A percentile compares a stretch with the other conserved stretches of the same genome.
phyloP scores from a whole-genome alignment of 177 flowering plant genomes.

The Vitis hybrid region DNA sequence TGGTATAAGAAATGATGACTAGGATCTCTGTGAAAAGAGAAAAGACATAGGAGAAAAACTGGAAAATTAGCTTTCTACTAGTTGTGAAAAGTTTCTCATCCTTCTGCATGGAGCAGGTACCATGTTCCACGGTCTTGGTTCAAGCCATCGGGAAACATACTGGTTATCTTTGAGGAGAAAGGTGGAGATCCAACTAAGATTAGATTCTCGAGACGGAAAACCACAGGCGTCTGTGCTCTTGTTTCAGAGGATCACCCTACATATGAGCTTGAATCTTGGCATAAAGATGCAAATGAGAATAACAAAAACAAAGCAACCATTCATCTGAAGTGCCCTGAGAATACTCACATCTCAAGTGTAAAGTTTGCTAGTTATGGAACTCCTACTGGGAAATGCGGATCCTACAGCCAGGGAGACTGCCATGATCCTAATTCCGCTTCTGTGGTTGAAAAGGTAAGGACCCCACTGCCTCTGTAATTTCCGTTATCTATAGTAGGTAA shows the following conservation, averaged over 20 bases:
- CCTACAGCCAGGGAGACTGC: constrained; percentile 60
- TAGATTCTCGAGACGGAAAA: constrained; percentile 62
- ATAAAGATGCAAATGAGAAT: constrained; percentile 12
- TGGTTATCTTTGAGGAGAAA: constrained; percentile 92
- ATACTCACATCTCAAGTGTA: constrained; percentile 47
- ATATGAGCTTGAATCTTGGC: constrained; percentile 30
- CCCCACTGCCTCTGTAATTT: neutral
- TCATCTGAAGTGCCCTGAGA: constrained; percentile 60
- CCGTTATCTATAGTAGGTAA: neutral
- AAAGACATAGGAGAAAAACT: no score
- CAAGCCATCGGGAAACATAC: constrained; percentile 75
- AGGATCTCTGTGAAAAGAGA: no score
- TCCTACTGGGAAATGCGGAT: constrained; percentile 79
- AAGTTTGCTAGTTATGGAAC: constrained; percentile 92
- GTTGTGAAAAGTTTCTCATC: neutral
- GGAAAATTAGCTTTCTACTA: no score
- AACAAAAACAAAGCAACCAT: constrained; percentile 30
- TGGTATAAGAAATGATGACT: no score
- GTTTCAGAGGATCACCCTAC: constrained; percentile 67
- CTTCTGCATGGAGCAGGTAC: constrained; percentile 63
- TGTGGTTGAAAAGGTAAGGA: constrained; percentile 60
- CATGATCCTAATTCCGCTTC: constrained; percentile 65
- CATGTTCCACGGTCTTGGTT: constrained; percentile 99
- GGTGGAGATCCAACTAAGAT: constrained; percentile 90
- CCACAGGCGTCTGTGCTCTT: constrained; percentile 45